Evolutionary conservation across 768 basidiomycete genomes (phyloP).

Genomic region (Amanita pseudoporphyria): DNA sequence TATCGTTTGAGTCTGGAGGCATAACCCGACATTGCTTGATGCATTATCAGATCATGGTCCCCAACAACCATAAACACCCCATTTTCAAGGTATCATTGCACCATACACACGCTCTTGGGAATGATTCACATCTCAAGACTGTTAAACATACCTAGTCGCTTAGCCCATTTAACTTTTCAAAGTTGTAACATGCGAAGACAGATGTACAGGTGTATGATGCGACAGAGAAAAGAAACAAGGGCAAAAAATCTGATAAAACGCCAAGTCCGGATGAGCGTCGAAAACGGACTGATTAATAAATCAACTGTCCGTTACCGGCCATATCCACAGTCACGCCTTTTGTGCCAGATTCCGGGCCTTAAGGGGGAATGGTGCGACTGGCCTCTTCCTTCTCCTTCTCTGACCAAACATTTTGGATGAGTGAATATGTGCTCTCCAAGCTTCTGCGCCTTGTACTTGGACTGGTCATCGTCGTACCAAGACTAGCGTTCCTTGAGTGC

Average conservation of each 20-base stretch:
- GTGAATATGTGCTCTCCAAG: slow-evolving; percentile 90
- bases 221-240: background rate
- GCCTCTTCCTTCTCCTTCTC: slow-evolving; percentile 14
- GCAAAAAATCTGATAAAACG: background rate
- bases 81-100: no score
- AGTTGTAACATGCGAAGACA: no score
- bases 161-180: no score
- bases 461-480: slow-evolving; percentile 93
- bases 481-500: slow-evolving; percentile 67
- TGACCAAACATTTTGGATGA: slow-evolving; percentile 83
- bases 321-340: background rate
- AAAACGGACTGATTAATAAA: background rate
- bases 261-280: background rate
- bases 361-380: background rate
- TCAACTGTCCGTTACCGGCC: background rate
- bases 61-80: no score
- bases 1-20: no score
- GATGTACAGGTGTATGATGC: background rate
- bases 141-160: no score
- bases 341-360: background rate
- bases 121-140: no score
- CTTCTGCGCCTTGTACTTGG: slow-evolving; percentile 89
- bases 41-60: no score
- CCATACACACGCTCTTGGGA: no score
- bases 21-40: no score